Percentiles rank a stretch among this genome's conserved stretches.
Conservation (phyloP, 2,329 filamentous ascomycete species). For the Cadophora sp. region DNA sequence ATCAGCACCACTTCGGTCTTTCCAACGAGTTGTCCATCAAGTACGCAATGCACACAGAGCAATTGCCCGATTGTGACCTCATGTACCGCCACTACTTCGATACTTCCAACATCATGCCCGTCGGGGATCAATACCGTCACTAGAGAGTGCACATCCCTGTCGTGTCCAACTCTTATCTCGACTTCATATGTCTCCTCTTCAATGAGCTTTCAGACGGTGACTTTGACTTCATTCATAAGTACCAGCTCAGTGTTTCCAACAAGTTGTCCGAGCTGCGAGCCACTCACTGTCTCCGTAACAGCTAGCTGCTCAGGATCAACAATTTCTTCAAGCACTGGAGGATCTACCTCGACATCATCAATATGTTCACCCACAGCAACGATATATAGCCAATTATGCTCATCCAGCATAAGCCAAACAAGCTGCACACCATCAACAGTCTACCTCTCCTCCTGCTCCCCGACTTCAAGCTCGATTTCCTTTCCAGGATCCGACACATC, state of each 20-base stretch:
- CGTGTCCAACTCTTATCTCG: not conserved
- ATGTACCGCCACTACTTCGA: not conserved
- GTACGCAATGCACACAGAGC: not conserved
- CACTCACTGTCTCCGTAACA: constrained; percentile 10
- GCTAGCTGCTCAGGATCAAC: constrained; percentile 1
- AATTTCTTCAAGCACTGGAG: not conserved
- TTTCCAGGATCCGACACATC: not conserved
- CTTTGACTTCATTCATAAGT: not conserved
- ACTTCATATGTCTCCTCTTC: not conserved
- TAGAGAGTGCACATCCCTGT: constrained; percentile 14
- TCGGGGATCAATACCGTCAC: not conserved
- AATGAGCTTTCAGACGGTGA: not conserved
- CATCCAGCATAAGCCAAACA: not conserved
- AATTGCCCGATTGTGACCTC: not conserved
- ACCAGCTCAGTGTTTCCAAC: constrained; percentile 17
- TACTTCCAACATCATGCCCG: constrained; percentile 1
- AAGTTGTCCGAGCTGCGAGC: constrained; percentile 2
- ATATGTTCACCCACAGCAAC: constrained; percentile 17
- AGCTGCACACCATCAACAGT: constrained; percentile 18
- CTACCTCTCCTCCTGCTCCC: constrained; percentile 9
- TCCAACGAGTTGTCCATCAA: not conserved
- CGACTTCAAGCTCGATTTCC: constrained; percentile 5
- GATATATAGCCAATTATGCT: constrained; percentile 8
- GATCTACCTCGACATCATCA: not conserved
- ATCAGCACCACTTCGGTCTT: not conserved